Base-by-base conservation (phyloP, 2,329 filamentous ascomycete genomes). In the Aspergillus viridinutans region DNA sequence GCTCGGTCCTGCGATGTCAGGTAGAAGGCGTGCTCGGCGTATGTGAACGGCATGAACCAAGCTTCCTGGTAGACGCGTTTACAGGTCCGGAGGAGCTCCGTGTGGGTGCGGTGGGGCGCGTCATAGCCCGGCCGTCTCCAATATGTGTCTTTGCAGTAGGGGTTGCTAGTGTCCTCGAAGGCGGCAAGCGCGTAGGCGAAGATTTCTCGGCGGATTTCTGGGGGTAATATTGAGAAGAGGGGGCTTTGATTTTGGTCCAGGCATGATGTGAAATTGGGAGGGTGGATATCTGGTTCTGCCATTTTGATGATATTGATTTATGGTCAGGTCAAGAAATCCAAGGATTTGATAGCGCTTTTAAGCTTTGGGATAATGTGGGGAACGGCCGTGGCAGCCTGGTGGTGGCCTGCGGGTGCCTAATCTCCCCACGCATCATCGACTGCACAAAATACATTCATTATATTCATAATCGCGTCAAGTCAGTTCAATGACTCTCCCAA, bases 401-500 rank as follows among this genome's bases (percentile, higher is more conserved):
- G 40, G 40, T 9, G 8, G n/a, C 40, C n/a, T 10, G 21, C 42
- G 8, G 20, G 5, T 45, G 42, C 42, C 42, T 45, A 12, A 10
- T 14, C 3, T 45, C 42, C 23, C 42, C 42, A 1, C n/a, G n/a
- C n/a, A 20, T 21, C 42, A 21, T 21, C 2, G 17, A 20, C 42
- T 23, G 3, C 3, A 3, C 4, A 9, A 17, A 8, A 43, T 5
- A 40, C n/a, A 21, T 32, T 32, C 29, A 32, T 32, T 32, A 38
- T 38, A 38, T 38, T 7, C 5, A 5, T 2, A 17, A 38, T 17
- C 42, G n/a, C 20, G 10, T 45, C 2, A 23, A 10, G 8, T 43
- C 40, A 20, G 8, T 3, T 40, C 20, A 93, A 85, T 85, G 90
- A 55, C 83, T 82, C 77, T 91, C 89, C 90, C 90, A 94, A 78